These are phyloP conservation scores for Mycena galopus DNA, from an alignment of 768 basidiomycete genomes.

Conservation along the genomic window DNA sequence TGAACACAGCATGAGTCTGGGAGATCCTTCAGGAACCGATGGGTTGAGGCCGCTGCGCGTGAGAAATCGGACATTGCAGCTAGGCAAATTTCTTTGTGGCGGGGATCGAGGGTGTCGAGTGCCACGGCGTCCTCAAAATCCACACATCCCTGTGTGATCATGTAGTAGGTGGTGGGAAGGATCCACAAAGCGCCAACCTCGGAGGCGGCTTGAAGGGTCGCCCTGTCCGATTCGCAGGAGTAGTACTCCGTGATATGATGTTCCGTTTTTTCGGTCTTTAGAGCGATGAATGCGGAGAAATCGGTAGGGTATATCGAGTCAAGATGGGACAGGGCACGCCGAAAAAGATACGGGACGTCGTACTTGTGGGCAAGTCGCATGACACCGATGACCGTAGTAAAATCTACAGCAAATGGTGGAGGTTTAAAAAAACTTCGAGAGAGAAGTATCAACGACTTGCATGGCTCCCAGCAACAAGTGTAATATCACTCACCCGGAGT, in stretches of 20 bases:
- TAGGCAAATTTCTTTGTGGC: not conserved
- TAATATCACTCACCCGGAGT: not conserved
- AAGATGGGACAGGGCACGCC: not conserved
- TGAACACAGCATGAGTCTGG: not conserved
- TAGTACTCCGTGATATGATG: too few relatives aligned
- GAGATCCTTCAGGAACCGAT: not conserved
- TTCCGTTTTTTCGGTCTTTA: not conserved
- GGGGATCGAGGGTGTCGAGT: not conserved
- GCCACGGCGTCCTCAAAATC: too few relatives aligned
- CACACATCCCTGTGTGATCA: too few relatives aligned
- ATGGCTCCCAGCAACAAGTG: not conserved
- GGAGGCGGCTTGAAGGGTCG: not conserved
- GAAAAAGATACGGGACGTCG: not conserved
- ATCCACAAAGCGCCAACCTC: not conserved
- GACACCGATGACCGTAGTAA: not conserved
- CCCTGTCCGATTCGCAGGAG: too few relatives aligned
- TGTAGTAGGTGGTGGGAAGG: not conserved
- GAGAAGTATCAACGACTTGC: not conserved
- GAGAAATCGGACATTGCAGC: not conserved
- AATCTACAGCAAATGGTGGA: not conserved
- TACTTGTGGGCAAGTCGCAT: not conserved
- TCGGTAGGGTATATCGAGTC: not conserved
- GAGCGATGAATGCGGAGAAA: not conserved
- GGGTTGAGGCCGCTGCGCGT: not conserved
- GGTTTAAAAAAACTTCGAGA: not conserved